These are phyloP conservation scores for Dothiorella sarmentorum DNA, from an alignment of 2,329 filamentous ascomycete species.

Conservation along the genomic window DNA sequence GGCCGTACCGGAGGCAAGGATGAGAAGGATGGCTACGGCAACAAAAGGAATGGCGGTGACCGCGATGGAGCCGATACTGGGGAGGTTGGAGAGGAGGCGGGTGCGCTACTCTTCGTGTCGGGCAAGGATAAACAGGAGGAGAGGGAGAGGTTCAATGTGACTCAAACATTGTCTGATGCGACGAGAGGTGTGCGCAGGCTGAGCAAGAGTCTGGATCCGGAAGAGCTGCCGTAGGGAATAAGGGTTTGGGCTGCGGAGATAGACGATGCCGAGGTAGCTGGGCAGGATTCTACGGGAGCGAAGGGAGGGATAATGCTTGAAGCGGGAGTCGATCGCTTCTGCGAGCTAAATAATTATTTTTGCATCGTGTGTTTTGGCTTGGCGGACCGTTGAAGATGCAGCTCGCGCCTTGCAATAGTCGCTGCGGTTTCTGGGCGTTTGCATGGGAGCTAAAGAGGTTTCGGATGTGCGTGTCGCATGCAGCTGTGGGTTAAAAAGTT, in stretches of 20 bases:
- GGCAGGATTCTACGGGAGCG: background rate
- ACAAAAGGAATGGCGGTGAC: no score
- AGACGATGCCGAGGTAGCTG: background rate
- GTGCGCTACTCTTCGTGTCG: conserved; percentile 15
- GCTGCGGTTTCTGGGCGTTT: background rate
- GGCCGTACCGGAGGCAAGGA: background rate
- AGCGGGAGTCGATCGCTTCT: background rate
- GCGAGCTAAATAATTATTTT: background rate
- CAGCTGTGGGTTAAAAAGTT: background rate
- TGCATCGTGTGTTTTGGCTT: background rate
- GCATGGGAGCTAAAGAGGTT: background rate
- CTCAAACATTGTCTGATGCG: conserved; percentile 26
- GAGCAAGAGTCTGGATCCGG: conserved; percentile 31
- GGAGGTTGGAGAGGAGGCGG: background rate
- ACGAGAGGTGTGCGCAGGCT: conserved; percentile 34
- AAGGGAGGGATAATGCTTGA: background rate
- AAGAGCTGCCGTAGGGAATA: background rate
- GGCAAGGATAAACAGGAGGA: conserved; percentile 1
- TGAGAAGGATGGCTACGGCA: background rate
- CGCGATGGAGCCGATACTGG: background rate
- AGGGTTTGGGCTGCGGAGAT: background rate
- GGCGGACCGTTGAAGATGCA: background rate
- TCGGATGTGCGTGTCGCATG: background rate
- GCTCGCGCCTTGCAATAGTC: background rate
- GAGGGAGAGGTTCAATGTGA: background rate